phyloP scores from a whole-genome alignment of 2,329 filamentous ascomycete genomes.

The Nectriaceae sp. region DNA sequence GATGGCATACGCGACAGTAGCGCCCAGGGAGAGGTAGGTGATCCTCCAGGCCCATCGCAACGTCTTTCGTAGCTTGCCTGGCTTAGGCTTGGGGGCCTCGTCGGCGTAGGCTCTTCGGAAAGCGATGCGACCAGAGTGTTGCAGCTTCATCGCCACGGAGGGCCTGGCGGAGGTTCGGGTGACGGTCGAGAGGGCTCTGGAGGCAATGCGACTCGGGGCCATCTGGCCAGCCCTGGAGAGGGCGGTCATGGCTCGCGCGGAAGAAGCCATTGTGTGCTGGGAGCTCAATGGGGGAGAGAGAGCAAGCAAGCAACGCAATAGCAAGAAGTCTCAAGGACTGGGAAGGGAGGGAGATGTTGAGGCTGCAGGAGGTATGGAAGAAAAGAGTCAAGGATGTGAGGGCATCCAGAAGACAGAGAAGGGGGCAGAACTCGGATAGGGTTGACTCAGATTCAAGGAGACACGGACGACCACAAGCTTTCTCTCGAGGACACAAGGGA shows the following conservation, averaged over 20 bases:
- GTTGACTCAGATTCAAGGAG: neutral
- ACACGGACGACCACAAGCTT: neutral
- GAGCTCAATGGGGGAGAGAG: conserved; percentile 27
- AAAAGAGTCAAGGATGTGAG: neutral
- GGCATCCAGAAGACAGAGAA: neutral
- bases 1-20: conserved; percentile 68
- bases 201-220: conserved; percentile 31
- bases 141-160: conserved; percentile 37
- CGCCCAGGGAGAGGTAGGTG: conserved; percentile 74
- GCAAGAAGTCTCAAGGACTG: conserved; percentile 3
- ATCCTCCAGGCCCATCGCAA: conserved; percentile 83
- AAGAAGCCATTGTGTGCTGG: conserved; percentile 45
- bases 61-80: conserved; percentile 63
- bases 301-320: neutral
- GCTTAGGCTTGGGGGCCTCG: conserved; percentile 48
- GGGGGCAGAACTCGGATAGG: neutral
- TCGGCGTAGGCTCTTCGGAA: conserved; percentile 54
- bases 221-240: conserved; percentile 34
- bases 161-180: conserved; percentile 32
- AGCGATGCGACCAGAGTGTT: conserved; percentile 39
- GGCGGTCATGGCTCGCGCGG: conserved; percentile 44
- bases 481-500: neutral
- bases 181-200: conserved; percentile 37
- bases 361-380: conserved; percentile 1
- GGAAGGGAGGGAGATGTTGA: conserved; percentile 8